Evolutionary conservation across 345 rosid species (phyloP).

Genomic region (Linum trigynum): DNA sequence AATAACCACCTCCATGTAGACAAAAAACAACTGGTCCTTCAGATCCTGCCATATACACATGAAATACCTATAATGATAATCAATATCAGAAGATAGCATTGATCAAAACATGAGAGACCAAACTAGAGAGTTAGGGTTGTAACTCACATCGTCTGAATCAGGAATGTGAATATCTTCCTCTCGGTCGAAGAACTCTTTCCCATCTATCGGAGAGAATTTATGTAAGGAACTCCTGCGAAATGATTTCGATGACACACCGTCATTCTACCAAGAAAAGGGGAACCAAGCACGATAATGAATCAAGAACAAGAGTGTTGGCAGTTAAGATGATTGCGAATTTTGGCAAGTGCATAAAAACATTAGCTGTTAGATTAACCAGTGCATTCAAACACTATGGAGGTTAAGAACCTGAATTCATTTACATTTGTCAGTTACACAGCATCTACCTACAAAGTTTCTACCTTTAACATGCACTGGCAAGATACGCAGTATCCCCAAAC

Average conservation of each 20-base stretch:
- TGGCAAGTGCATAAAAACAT: too few relatives aligned
- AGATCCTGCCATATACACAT: slow-evolving; percentile 75
- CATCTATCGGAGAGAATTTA: slow-evolving; percentile 59
- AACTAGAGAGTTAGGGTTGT: not conserved
- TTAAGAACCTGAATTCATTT: not conserved
- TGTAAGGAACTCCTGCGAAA: slow-evolving; percentile 40
- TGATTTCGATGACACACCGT: not conserved
- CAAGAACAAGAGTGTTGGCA: not conserved
- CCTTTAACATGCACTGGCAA: not conserved
- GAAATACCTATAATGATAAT: slow-evolving; percentile 64
- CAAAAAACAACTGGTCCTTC: slow-evolving; percentile 88
- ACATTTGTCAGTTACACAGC: not conserved
- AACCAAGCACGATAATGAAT: not conserved
- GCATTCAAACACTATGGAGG: too few relatives aligned
- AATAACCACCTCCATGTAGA: slow-evolving; percentile 91
- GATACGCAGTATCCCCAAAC: not conserved
- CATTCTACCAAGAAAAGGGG: not conserved
- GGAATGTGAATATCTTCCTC: slow-evolving; percentile 68
- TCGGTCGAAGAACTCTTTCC: slow-evolving; percentile 58
- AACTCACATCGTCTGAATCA: slow-evolving; percentile 57
- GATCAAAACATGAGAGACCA: not conserved
- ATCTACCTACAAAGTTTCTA: not conserved
- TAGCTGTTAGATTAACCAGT: too few relatives aligned
- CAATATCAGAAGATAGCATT: slow-evolving; percentile 19
- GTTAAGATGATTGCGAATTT: not conserved